A percentile compares a stretch with the other conserved stretches of the same genome.
Conservation (phyloP, 2,329 filamentous ascomycete genomes). For the Beauveria sp. region DNA sequence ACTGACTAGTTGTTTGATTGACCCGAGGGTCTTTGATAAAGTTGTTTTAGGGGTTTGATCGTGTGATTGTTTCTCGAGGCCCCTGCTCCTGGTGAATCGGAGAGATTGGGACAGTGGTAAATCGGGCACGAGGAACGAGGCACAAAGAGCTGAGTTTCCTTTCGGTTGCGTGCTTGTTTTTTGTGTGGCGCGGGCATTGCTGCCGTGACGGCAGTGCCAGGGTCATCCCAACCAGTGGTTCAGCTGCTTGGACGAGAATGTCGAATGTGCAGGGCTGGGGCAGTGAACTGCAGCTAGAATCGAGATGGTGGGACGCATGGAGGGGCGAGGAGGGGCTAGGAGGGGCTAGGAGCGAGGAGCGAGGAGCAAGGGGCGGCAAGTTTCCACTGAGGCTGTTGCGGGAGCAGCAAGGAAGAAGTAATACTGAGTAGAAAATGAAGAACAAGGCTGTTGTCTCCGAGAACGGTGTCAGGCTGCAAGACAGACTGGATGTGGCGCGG, state of each 20-base stretch:
- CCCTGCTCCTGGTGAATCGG: no score
- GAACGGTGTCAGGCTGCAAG: background rate
- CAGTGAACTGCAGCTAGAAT: constrained; percentile 1
- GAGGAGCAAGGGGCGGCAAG: background rate
- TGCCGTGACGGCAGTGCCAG: background rate
- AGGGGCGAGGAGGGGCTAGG: background rate
- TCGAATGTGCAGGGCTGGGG: background rate
- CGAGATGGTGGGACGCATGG: background rate
- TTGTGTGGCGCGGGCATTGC: background rate
- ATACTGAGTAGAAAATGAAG: background rate
- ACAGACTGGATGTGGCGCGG: background rate
- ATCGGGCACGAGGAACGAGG: no score
- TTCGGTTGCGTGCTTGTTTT: background rate
- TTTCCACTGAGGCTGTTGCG: constrained; percentile 1
- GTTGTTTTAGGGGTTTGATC: no score
- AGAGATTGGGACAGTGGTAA: no score
- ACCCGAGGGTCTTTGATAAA: background rate
- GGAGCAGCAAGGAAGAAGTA: background rate
- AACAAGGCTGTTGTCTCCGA: background rate
- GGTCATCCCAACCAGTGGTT: background rate
- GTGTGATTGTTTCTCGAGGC: no score
- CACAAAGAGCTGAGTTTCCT: no score
- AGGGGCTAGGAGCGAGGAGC: background rate
- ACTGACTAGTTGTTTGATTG: background rate
- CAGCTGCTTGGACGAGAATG: background rate